A percentile compares a stretch with the other conserved stretches of the same genome.
Conservation (phyloP, 1,284 basidiomycete genomes). For the Melampsora larici-populina region DNA sequence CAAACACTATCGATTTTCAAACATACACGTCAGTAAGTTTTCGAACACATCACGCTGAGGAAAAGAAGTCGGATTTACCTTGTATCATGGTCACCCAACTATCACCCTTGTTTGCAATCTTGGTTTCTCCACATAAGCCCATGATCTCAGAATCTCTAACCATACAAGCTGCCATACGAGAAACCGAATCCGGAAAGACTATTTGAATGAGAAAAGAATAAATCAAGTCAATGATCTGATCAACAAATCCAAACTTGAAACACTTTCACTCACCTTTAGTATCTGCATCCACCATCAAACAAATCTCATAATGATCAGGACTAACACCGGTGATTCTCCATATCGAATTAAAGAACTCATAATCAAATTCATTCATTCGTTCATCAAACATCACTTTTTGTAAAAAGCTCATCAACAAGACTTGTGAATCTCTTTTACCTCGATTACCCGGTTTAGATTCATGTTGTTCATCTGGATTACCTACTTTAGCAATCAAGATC, state of each 20-base stretch:
- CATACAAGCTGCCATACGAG: constrained; percentile 57
- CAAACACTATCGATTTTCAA: constrained; percentile 63
- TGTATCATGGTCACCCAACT: constrained; percentile 59
- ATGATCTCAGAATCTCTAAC: constrained; percentile 58
- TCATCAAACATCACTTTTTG: constrained; percentile 59
- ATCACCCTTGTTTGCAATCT: constrained; percentile 58
- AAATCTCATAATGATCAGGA: constrained; percentile 56
- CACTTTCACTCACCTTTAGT: constrained; percentile 61
- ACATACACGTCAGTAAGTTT: constrained; percentile 30
- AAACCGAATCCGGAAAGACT: constrained; percentile 56
- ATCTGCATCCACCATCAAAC: constrained; percentile 58
- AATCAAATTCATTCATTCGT: constrained; percentile 57
- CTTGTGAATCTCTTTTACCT: constrained; percentile 97
- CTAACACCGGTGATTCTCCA: constrained; percentile 57
- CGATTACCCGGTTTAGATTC: constrained; percentile 96
- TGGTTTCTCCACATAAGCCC: constrained; percentile 58
- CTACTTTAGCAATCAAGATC: constrained; percentile 87
- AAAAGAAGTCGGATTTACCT: constrained; percentile 44
- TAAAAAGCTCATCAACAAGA: constrained; percentile 60
- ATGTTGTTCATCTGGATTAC: constrained; percentile 80
- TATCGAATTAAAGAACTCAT: constrained; percentile 58
- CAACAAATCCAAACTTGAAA: neutral
- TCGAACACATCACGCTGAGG: neutral
- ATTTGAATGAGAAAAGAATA: constrained; percentile 14
- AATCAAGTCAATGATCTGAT: neutral